phyloP scores from a whole-genome alignment of 1,139 yeast genomes.

The Scheffersomyces parashehatae region DNA sequence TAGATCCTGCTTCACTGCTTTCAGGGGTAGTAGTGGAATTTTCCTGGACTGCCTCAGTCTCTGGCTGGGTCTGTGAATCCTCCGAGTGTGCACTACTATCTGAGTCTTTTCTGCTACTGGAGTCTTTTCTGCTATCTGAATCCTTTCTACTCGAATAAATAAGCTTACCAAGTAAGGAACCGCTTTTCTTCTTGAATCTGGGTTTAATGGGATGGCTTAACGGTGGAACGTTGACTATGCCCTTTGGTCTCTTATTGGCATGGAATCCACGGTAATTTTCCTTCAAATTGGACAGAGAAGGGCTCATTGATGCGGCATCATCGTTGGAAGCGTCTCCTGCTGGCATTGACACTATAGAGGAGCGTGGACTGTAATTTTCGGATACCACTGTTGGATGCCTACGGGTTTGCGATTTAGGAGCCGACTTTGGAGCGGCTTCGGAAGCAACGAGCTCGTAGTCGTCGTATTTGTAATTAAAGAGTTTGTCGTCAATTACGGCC shows the following conservation, averaged over 20 bases:
- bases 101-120: no score
- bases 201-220: conserved; percentile 53
- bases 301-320: background rate
- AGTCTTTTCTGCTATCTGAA: conserved; percentile 16
- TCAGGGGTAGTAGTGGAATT: no score
- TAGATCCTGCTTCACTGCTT: background rate
- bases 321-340: background rate
- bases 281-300: conserved; percentile 11
- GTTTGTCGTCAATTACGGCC: background rate
- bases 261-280: conserved; percentile 54
- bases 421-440: no score
- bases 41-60: no score
- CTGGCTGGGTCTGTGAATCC: no score
- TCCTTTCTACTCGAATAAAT: conserved; percentile 46
- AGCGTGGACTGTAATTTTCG: conserved; percentile 18
- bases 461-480: background rate
- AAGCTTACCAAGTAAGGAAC: conserved; percentile 48
- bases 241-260: conserved; percentile 33
- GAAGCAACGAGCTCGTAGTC: no score
- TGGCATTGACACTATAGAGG: conserved; percentile 15
- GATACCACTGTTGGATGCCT: background rate
- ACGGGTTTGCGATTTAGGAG: no score
- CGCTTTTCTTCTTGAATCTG: conserved; percentile 43
- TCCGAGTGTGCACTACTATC: no score
- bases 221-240: conserved; percentile 43